A percentile compares a stretch with the other conserved stretches of the same genome.
Evolutionary conservation across 2,329 filamentous ascomycete genomes (phyloP).

Genomic region (Stagonosporopsis tanaceti): DNA sequence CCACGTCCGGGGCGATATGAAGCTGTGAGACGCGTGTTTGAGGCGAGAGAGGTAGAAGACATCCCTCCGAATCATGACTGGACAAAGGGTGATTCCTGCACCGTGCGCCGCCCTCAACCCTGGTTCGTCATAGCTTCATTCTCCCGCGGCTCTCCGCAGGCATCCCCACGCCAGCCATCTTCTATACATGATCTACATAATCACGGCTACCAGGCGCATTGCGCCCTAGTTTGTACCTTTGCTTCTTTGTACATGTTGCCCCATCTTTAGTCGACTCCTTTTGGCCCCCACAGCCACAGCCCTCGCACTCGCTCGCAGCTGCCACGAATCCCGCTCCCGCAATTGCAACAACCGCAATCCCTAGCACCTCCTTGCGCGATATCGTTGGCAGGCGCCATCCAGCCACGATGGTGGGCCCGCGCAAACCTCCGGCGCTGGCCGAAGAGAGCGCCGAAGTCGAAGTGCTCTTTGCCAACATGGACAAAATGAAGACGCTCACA

Average conservation of each 20-base stretch:
- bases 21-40: neutral
- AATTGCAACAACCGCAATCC: neutral
- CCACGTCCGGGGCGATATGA: neutral
- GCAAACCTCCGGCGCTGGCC: constrained; percentile 64
- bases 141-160: constrained; percentile 34
- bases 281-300: neutral
- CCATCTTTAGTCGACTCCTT: neutral
- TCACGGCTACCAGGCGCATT: constrained; percentile 4
- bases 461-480: constrained; percentile 73
- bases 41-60: neutral
- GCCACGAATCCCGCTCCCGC: constrained; percentile 4
- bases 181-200: constrained; percentile 20
- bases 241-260: constrained; percentile 16
- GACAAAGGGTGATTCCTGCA: constrained; percentile 3
- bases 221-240: constrained; percentile 4
- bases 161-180: constrained; percentile 32
- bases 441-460: constrained; percentile 75
- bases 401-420: constrained; percentile 60
- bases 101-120: constrained; percentile 26
- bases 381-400: constrained; percentile 30
- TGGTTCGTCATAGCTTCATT: constrained; percentile 36
- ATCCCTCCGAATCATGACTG: constrained; percentile 6
- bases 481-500: constrained; percentile 91
- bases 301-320: constrained; percentile 2
- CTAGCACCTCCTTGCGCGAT: constrained; percentile 12